These are phyloP conservation scores for Hura crepitans DNA, from an alignment of 441 rosid species.

Conservation along the genomic window DNA sequence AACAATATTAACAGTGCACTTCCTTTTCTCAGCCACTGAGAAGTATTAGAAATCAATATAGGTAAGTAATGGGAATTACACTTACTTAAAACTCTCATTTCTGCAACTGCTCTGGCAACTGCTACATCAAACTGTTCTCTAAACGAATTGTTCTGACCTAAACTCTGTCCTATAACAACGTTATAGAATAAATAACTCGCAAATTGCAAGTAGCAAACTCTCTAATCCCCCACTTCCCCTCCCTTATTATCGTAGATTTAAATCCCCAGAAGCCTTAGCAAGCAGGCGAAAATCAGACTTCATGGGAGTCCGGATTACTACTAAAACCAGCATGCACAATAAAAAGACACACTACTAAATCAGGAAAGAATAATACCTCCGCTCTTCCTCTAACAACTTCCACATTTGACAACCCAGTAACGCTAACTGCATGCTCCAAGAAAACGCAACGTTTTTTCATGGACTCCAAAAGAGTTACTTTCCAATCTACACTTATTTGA, in stretches of 20 bases:
- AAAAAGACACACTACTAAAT: neutral
- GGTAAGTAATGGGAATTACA: neutral
- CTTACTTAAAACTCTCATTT: constrained; percentile 83
- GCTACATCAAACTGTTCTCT: constrained; percentile 89
- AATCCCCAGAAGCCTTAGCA: neutral
- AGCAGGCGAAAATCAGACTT: neutral
- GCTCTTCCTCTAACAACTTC: constrained; percentile 80
- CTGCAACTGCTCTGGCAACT: constrained; percentile 94
- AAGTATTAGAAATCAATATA: neutral
- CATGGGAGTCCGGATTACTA: neutral
- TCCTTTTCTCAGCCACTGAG: constrained; percentile 6
- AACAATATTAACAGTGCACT: constrained; percentile 18
- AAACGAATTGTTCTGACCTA: constrained; percentile 51
- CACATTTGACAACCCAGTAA: constrained; percentile 62
- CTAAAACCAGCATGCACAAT: neutral
- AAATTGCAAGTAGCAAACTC: neutral
- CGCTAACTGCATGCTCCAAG: constrained; percentile 69
- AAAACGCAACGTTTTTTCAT: constrained; percentile 77
- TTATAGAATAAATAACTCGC: neutral
- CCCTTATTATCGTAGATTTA: neutral
- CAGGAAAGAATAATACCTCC: constrained; percentile 43
- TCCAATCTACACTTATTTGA: constrained; percentile 49
- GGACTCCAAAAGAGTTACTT: constrained; percentile 80
- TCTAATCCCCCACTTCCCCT: neutral
- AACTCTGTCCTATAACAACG: constrained; percentile 56